These are phyloP conservation scores for Phytophthora macrochlamydospora DNA, from an alignment of 352 stramenopile genomes.

Conservation along the genomic window DNA sequence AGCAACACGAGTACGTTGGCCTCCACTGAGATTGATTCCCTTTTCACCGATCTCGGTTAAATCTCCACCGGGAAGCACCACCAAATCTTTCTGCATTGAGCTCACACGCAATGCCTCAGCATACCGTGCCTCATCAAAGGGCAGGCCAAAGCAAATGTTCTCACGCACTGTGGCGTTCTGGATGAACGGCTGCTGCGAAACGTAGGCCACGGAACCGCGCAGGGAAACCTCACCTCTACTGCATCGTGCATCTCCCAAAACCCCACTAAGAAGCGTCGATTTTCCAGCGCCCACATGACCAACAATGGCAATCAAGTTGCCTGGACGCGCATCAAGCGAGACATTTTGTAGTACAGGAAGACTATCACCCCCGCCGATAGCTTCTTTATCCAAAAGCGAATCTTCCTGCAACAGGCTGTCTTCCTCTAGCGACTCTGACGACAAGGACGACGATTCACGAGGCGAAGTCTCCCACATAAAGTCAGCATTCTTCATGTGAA, in stretches of 20 bases:
- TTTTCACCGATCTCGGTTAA: slow-evolving; percentile 96
- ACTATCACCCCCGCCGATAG: slow-evolving; percentile 13
- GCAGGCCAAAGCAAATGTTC: slow-evolving; percentile 97
- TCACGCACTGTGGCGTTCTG: slow-evolving; percentile 96
- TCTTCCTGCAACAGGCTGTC: slow-evolving; percentile 36
- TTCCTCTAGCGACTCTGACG: slow-evolving; percentile 25
- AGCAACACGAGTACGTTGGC: slow-evolving; percentile 90
- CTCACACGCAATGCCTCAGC: slow-evolving; percentile 57
- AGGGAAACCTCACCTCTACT: slow-evolving; percentile 59
- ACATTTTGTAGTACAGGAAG: slow-evolving; percentile 54
- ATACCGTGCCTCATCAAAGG: slow-evolving; percentile 70
- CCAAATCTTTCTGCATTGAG: slow-evolving; percentile 59
- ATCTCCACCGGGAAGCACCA: slow-evolving; percentile 82
- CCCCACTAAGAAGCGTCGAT: slow-evolving; percentile 70
- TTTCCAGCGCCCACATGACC: slow-evolving; percentile 69
- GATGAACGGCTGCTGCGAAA: slow-evolving; percentile 97
- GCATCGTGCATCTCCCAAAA: slow-evolving; percentile 65
- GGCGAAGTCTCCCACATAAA: slow-evolving; percentile 74
- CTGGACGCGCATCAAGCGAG: slow-evolving; percentile 65
- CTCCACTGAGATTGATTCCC: slow-evolving; percentile 94
- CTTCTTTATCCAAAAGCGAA: slow-evolving; percentile 31
- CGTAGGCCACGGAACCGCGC: slow-evolving; percentile 93
- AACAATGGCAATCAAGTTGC: slow-evolving; percentile 68
- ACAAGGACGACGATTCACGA: slow-evolving; percentile 20
- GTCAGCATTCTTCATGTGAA: slow-evolving; percentile 50